Evolutionary conservation across 495 filamentous ascomycete genomes (phyloP), one percentile per base, ranked within the genome.

Genomic region (Chaetomium fimeti): DNA sequence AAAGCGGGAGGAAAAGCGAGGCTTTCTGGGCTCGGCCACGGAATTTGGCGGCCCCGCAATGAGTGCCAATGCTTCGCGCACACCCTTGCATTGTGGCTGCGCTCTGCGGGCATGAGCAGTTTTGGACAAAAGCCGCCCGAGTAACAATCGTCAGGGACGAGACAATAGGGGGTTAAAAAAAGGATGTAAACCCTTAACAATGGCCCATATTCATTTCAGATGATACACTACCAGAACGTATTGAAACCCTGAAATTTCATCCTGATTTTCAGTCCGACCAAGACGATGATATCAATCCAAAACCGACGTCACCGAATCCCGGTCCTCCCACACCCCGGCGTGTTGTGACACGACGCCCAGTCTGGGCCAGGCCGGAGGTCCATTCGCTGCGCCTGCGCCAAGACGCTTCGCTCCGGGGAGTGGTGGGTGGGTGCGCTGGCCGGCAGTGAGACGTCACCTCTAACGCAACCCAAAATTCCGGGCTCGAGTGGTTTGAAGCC

Each of bases 401-500:
- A 57, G 54, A 57, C 32, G 32, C 56, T 42, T 58, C 40, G 13
- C 40, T 45, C 56, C 38, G 56, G 36, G 8, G 32, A 9, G 32
- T 9, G 12, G 32, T 9, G 7, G 43, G 38, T 58, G 36, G 56
- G 56, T 58, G 56, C 13, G 24, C 38, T 58, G 36, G 38, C 38
- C 38, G 55, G 40, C 22, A 27, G 24, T 58, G 56, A 43, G 56
- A 58, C 56, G 56, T 58, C 56, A 58, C 56, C 38, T 42, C 54
- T 2, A 22, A 43, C 36, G 12, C 24, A 27, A 42, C 8, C 29
- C 9, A 1, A 57, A 40, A 18, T 43, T 43, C n/a, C 20, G 24
- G 55, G n/a, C 55, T 43, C 8, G 55, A 27, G 9, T 56, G 53
- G 18, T n/a, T 22, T 56, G 42, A 40, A 15, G 38, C 11, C n/a